A percentile compares a stretch with the other conserved stretches of the same genome.
Evolutionary conservation across 1,284 basidiomycete genomes (phyloP).

Genomic region (Apiotrichum siamense): DNA sequence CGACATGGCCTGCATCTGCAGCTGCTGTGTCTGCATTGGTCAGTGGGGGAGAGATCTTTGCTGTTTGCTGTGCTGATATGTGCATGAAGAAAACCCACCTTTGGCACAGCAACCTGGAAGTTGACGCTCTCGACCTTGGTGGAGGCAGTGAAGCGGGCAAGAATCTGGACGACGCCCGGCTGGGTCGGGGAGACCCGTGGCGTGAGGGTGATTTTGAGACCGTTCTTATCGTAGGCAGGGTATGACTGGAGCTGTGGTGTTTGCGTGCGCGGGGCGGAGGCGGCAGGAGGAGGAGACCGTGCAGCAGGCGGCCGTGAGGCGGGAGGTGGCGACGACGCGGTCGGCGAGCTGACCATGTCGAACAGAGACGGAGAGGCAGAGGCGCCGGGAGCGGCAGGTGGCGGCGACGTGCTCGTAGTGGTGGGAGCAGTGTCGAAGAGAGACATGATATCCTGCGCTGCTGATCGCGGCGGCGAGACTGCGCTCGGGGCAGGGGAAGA

Average conservation of each 20-base stretch:
- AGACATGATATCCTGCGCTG: conserved; percentile 84
- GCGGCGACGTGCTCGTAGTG: conserved; percentile 19
- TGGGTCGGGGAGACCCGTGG: conserved; percentile 71
- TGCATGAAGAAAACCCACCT: too few species aligned
- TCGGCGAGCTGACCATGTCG: conserved; percentile 30
- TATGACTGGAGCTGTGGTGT: conserved; percentile 62
- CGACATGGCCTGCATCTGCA: conserved; percentile 98
- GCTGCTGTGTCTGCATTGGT: conserved; percentile 72
- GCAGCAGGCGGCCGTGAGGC: too few species aligned
- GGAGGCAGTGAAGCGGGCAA: conserved; percentile 75
- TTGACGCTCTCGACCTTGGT: conserved; percentile 62
- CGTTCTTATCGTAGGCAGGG: conserved; percentile 85
- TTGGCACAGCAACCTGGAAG: conserved; percentile 98
- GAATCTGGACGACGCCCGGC: conserved; percentile 81
- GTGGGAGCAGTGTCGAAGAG: conserved; percentile 62
- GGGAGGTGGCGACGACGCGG: conserved; percentile 1
- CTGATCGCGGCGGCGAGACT: conserved; percentile 53
- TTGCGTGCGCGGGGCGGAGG: conserved; percentile 11
- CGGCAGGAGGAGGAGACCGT: not conserved
- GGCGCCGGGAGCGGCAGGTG: conserved; percentile 36
- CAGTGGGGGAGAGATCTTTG: not conserved
- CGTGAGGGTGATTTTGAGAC: conserved; percentile 80
- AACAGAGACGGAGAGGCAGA: conserved; percentile 26
- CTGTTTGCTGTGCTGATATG: too few species aligned
- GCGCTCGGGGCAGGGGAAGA: conserved; percentile 45